Percentiles rank a stretch among this genome's conserved stretches.
phyloP scores from a whole-genome alignment of 768 basidiomycete genomes.

The Rossbeevera mucosa region DNA sequence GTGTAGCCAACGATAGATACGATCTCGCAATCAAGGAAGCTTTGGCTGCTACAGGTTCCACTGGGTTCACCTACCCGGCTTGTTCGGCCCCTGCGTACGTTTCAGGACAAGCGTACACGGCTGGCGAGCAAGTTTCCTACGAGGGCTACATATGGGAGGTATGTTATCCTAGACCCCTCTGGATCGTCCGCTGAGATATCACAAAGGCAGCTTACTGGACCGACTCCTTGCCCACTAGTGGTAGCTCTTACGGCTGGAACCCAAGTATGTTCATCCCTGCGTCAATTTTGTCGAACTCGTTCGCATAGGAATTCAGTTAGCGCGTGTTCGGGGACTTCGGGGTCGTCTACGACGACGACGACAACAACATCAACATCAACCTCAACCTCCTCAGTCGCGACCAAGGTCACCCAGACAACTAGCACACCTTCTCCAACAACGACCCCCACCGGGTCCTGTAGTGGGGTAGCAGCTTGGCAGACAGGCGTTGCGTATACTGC shows the following conservation, averaged over 20 bases:
- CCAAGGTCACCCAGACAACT: slow-evolving; percentile 8
- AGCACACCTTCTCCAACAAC: slow-evolving; percentile 14
- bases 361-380: slow-evolving; percentile 1
- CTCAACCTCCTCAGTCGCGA: slow-evolving; percentile 11
- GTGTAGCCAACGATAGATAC: slow-evolving; percentile 52
- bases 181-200: not conserved
- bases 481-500: slow-evolving; percentile 43
- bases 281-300: not conserved
- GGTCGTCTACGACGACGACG: not conserved
- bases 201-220: slow-evolving; percentile 60
- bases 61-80: slow-evolving; percentile 60
- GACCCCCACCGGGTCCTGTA: slow-evolving; percentile 37
- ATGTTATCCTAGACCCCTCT: not conserved
- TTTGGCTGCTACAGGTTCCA: slow-evolving; percentile 57
- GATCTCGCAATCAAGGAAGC: slow-evolving; percentile 59
- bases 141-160: slow-evolving; percentile 66
- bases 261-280: slow-evolving; percentile 42
- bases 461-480: slow-evolving; percentile 48
- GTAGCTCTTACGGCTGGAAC: slow-evolving; percentile 57
- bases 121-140: slow-evolving; percentile 50
- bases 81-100: slow-evolving; percentile 55
- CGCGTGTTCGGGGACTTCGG: slow-evolving; percentile 15
- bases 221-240: slow-evolving; percentile 41
- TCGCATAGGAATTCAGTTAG: slow-evolving; percentile 13
- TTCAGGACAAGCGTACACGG: slow-evolving; percentile 47